These are phyloP conservation scores for Calonectria fujianensis DNA, from an alignment of 2,329 filamentous ascomycete genomes.

Conservation along the genomic window DNA sequence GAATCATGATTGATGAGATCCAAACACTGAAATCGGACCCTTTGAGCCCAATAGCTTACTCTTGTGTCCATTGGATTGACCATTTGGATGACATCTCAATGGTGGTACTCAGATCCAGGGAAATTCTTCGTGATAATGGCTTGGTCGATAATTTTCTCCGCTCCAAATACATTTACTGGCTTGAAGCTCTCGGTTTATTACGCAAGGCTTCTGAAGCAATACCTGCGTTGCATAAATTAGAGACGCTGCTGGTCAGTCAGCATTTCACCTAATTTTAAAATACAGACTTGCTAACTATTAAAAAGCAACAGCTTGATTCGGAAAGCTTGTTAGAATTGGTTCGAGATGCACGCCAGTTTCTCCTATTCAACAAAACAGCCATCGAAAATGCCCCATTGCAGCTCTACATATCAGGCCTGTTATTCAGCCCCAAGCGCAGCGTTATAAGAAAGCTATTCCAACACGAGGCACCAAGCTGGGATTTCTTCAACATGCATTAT, in stretches of 20 bases:
- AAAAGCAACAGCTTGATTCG: neutral
- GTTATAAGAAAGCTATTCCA: neutral
- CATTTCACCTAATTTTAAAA: neutral
- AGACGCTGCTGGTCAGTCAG: neutral
- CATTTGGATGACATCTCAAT: slow-evolving; percentile 34
- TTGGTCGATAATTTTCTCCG: neutral
- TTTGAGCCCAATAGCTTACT: slow-evolving; percentile 44
- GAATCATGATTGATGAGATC: slow-evolving; percentile 40
- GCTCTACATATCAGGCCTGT: neutral
- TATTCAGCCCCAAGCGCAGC: neutral
- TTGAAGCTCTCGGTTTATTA: slow-evolving; percentile 64
- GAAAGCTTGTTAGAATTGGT: neutral
- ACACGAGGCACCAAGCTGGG: neutral
- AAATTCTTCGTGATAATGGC: neutral
- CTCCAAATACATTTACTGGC: slow-evolving; percentile 60
- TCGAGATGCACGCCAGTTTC: slow-evolving; percentile 26
- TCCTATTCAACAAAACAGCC: fast-evolving
- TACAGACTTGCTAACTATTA: too few relatives aligned
- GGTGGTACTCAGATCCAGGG: neutral
- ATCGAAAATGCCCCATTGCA: slow-evolving; percentile 14
- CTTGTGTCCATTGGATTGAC: slow-evolving; percentile 50
- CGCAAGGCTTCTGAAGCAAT: slow-evolving; percentile 35
- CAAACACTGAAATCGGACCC: slow-evolving; percentile 37
- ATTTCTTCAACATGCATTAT: neutral
- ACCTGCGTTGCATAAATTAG: neutral